Percentiles rank a stretch among this genome's conserved stretches.
These are phyloP conservation scores for Pyrenochaeta sp. DNA, from an alignment of 2,329 filamentous ascomycete genomes.

Conservation along the genomic window DNA sequence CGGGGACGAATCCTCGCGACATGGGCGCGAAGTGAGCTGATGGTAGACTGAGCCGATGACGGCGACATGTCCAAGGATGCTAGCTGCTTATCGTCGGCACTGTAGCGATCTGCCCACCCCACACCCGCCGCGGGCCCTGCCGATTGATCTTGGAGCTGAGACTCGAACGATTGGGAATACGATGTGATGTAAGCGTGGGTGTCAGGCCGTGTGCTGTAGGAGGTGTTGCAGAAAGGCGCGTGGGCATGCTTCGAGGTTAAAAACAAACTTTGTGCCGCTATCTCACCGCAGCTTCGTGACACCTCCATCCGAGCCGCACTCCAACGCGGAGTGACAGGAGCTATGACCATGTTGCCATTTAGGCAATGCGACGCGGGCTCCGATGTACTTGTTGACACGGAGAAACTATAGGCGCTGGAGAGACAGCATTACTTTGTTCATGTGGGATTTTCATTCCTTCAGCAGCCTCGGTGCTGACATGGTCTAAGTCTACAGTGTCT, in stretches of 20 bases:
- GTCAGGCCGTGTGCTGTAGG: not conserved
- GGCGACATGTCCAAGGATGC: constrained; percentile 40
- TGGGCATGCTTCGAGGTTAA: constrained; percentile 8
- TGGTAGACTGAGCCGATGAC: constrained; percentile 42
- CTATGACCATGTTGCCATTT: constrained; percentile 13
- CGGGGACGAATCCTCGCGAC: constrained; percentile 14
- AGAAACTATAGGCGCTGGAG: not conserved
- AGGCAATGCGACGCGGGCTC: constrained; percentile 17
- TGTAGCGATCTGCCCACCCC: constrained; percentile 23
- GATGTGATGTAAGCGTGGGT: constrained; percentile 16
- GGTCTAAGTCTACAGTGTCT: constrained; percentile 35
- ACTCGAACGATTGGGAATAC: not conserved
- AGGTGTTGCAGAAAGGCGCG: constrained; percentile 7
- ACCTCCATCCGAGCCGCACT: constrained; percentile 8
- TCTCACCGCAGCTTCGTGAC: constrained; percentile 23
- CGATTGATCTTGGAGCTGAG: constrained; percentile 10
- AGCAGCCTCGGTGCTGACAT: constrained; percentile 20
- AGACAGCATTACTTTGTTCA: not conserved
- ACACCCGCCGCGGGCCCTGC: constrained; percentile 29
- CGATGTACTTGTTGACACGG: too few relatives aligned
- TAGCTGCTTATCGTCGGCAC: constrained; percentile 36
- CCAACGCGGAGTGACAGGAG: constrained; percentile 15
- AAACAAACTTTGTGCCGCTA: constrained; percentile 9
- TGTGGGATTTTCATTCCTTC: constrained; percentile 19
- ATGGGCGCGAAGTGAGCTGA: constrained; percentile 25